Percentiles rank a stretch among this genome's conserved stretches.
These are phyloP conservation scores for Perilla frutescens DNA, from an alignment of 257 asterid genomes.

Conservation along the genomic window DNA sequence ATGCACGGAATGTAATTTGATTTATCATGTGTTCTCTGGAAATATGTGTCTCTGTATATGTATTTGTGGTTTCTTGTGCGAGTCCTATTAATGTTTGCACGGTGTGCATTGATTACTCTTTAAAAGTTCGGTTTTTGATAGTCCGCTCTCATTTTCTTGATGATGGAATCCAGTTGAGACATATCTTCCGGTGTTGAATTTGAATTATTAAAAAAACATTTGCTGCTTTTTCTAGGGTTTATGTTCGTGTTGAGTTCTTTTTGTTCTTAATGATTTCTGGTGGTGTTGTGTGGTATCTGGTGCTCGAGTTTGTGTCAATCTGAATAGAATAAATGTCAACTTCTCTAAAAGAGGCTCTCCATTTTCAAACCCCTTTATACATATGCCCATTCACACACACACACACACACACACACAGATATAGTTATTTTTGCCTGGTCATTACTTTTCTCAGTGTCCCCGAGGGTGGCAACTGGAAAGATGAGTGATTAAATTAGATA, in stretches of 20 bases:
- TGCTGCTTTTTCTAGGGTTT: conserved; percentile 27
- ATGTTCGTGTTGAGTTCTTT: neutral
- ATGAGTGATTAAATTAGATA: no score
- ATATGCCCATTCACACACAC: no score
- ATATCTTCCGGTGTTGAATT: neutral
- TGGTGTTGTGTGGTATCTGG: neutral
- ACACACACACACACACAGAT: no score
- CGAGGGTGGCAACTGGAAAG: no score
- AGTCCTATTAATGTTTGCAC: neutral
- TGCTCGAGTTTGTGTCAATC: conserved; percentile 14
- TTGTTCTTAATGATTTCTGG: neutral
- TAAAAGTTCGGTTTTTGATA: neutral
- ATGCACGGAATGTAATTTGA: neutral
- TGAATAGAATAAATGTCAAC: neutral
- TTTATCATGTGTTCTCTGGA: neutral
- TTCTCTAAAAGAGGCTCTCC: neutral
- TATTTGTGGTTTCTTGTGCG: neutral
- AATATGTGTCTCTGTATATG: neutral
- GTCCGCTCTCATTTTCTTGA: neutral
- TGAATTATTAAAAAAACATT: neutral
- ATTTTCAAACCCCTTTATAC: neutral
- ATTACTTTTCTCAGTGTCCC: no score
- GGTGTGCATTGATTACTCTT: neutral
- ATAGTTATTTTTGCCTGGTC: no score
- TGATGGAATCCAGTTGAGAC: conserved; percentile 12